These are phyloP conservation scores for Basipetospora chlamydospora DNA, from an alignment of 2,329 filamentous ascomycete species.

Conservation along the genomic window DNA sequence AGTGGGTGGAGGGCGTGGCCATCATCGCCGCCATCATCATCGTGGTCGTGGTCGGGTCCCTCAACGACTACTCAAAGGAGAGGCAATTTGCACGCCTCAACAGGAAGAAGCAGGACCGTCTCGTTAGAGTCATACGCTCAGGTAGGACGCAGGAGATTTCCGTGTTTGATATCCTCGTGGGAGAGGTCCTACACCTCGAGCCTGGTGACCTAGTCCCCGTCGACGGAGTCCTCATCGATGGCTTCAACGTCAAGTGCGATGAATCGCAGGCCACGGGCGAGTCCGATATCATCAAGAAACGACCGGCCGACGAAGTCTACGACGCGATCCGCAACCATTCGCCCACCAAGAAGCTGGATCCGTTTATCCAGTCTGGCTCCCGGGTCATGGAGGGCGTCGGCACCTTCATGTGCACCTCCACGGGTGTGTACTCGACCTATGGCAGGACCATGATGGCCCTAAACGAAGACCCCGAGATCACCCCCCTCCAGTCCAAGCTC, in stretches of 20 bases:
- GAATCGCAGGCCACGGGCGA: slow-evolving; percentile 70
- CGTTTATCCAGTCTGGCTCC: slow-evolving; percentile 73
- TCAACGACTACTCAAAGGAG: slow-evolving; percentile 73
- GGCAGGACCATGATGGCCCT: slow-evolving; percentile 62
- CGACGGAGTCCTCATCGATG: slow-evolving; percentile 58
- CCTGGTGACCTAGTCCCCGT: slow-evolving; percentile 62
- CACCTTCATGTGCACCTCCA: slow-evolving; percentile 59
- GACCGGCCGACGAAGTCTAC: slow-evolving; percentile 51
- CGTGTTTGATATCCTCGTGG: slow-evolving; percentile 53
- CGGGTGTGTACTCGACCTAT: slow-evolving; percentile 59
- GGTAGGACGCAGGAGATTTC: slow-evolving; percentile 56
- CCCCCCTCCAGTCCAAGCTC: slow-evolving; percentile 62
- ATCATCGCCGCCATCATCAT: slow-evolving; percentile 70
- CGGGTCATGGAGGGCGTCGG: slow-evolving; percentile 67
- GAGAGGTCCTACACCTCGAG: slow-evolving; percentile 59
- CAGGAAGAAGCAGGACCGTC: slow-evolving; percentile 62
- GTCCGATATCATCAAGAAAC: slow-evolving; percentile 61
- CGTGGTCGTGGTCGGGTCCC: slow-evolving; percentile 60
- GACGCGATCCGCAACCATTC: slow-evolving; percentile 53
- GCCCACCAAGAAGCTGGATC: slow-evolving; percentile 57
- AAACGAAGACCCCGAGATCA: slow-evolving; percentile 60
- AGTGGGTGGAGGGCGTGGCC: slow-evolving; percentile 72
- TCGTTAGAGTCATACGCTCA: slow-evolving; percentile 57
- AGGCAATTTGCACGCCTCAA: slow-evolving; percentile 66
- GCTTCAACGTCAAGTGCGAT: slow-evolving; percentile 62